Conservation (phyloP, 768 basidiomycete species). For the Mycena olivaceomarginata region DNA sequence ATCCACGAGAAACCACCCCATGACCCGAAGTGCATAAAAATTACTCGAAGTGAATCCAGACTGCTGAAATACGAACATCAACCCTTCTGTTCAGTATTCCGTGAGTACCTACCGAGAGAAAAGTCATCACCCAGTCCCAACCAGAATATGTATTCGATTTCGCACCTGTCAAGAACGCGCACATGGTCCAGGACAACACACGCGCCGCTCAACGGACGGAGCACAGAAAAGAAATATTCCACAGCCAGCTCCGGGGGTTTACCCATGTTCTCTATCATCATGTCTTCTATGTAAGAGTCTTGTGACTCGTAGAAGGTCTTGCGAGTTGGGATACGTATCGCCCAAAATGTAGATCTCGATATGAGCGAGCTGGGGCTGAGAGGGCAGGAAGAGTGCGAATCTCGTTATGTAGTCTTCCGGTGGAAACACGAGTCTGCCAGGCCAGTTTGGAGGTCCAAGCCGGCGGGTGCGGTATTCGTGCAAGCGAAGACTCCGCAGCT, state of each 20-base stretch:
- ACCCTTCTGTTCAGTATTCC: too few relatives aligned
- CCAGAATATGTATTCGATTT: background rate
- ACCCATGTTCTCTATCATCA: too few relatives aligned
- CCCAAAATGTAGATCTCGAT: slow-evolving; percentile 20
- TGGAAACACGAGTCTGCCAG: slow-evolving; percentile 1
- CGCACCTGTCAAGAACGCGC: background rate
- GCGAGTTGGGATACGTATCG: background rate
- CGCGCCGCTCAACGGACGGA: background rate
- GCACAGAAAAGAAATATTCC: slow-evolving; percentile 8
- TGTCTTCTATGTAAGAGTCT: background rate
- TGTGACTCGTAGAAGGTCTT: background rate
- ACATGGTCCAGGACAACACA: slow-evolving; percentile 7
- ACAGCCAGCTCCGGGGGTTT: background rate
- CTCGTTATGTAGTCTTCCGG: background rate
- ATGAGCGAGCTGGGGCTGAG: background rate
- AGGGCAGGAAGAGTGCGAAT: slow-evolving; percentile 11
- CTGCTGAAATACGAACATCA: too few relatives aligned
- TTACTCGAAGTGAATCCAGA: too few relatives aligned
- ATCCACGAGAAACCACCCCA: too few relatives aligned
- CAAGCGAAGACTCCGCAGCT: slow-evolving; percentile 9
- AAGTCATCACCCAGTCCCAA: too few relatives aligned
- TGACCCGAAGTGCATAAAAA: too few relatives aligned
- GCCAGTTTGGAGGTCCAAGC: background rate
- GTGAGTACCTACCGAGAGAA: too few relatives aligned
- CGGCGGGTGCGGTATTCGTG: background rate